A percentile compares a stretch with the other conserved stretches of the same genome.
Evolutionary conservation across 345 rosid species (phyloP).

Genomic region (Cardiospermum halicacabum): DNA sequence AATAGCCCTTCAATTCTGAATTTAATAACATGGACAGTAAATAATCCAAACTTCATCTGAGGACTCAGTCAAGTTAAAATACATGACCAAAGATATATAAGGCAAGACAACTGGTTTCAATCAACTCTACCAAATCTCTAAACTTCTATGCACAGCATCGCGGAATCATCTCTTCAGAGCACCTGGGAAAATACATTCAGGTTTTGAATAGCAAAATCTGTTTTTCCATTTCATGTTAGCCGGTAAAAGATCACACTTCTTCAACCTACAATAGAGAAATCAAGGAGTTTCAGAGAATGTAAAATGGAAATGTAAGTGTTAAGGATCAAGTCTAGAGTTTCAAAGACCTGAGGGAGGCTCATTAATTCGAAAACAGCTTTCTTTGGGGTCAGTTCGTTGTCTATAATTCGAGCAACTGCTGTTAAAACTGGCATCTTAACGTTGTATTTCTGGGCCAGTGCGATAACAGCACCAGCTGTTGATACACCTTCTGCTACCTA

Average conservation of each 20-base stretch:
- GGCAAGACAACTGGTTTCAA: no score
- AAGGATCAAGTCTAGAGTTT: not conserved
- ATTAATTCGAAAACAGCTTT: slow-evolving; percentile 80
- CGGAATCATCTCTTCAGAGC: not conserved
- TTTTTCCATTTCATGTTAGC: no score
- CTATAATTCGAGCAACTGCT: slow-evolving; percentile 88
- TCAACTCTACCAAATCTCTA: no score
- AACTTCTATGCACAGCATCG: not conserved
- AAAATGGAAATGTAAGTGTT: not conserved
- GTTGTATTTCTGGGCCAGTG: slow-evolving; percentile 90
- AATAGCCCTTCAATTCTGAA: no score
- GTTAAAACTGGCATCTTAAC: slow-evolving; percentile 91
- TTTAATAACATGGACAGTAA: no score
- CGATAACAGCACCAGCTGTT: slow-evolving; percentile 92
- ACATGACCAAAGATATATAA: no score
- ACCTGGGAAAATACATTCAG: not conserved
- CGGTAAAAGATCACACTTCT: no score
- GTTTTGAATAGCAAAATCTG: not conserved
- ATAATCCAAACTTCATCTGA: no score
- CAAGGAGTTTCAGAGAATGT: not conserved
- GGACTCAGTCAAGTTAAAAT: no score
- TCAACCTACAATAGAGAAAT: slow-evolving; percentile 42
- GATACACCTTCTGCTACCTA: slow-evolving; percentile 97
- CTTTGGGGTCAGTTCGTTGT: slow-evolving; percentile 77
- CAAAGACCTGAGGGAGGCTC: slow-evolving; percentile 75